phyloP scores from a whole-genome alignment of 2,329 filamentous ascomycete species.

The Penicillium fuscoglaucum region DNA sequence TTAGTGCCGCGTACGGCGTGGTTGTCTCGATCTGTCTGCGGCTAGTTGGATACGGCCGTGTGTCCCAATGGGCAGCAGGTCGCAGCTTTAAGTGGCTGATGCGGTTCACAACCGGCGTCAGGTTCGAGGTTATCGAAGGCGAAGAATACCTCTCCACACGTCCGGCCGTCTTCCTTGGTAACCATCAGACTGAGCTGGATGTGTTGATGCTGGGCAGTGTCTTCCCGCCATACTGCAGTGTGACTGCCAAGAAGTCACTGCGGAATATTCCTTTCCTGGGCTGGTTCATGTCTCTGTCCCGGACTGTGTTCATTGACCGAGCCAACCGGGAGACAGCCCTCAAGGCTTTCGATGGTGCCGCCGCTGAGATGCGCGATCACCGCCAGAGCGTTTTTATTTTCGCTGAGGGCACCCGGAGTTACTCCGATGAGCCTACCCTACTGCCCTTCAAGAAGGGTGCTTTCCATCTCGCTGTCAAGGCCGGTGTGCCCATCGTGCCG shows the following conservation, averaged over 20 bases:
- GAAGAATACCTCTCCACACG: slow-evolving; percentile 64
- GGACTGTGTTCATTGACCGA: slow-evolving; percentile 93
- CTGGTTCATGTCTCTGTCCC: slow-evolving; percentile 89
- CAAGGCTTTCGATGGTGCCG: slow-evolving; percentile 80
- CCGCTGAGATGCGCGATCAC: slow-evolving; percentile 70
- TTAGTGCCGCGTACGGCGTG: slow-evolving; percentile 70
- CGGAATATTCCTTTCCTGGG: slow-evolving; percentile 80
- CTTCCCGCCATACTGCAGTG: slow-evolving; percentile 87
- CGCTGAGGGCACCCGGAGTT: slow-evolving; percentile 85
- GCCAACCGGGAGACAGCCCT: slow-evolving; percentile 79
- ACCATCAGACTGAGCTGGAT: slow-evolving; percentile 96
- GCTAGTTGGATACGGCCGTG: slow-evolving; percentile 67
- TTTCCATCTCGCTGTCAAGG: slow-evolving; percentile 93
- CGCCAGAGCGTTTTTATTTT: slow-evolving; percentile 62
- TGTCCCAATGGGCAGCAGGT: slow-evolving; percentile 82
- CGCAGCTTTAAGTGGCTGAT: slow-evolving; percentile 79
- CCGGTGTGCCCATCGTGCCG: slow-evolving; percentile 88
- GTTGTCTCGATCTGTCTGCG: slow-evolving; percentile 71
- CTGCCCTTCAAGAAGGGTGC: slow-evolving; percentile 99
- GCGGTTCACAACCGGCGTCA: slow-evolving; percentile 71
- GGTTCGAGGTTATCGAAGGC: slow-evolving; percentile 71
- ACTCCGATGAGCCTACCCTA: slow-evolving; percentile 75
- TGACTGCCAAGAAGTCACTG: slow-evolving; percentile 87
- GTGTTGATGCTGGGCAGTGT: slow-evolving; percentile 85
- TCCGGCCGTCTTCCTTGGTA: slow-evolving; percentile 87